A percentile compares a stretch with the other conserved stretches of the same genome.
phyloP scores from a whole-genome alignment of 495 filamentous ascomycete species.

The Lophium mytilinum region DNA sequence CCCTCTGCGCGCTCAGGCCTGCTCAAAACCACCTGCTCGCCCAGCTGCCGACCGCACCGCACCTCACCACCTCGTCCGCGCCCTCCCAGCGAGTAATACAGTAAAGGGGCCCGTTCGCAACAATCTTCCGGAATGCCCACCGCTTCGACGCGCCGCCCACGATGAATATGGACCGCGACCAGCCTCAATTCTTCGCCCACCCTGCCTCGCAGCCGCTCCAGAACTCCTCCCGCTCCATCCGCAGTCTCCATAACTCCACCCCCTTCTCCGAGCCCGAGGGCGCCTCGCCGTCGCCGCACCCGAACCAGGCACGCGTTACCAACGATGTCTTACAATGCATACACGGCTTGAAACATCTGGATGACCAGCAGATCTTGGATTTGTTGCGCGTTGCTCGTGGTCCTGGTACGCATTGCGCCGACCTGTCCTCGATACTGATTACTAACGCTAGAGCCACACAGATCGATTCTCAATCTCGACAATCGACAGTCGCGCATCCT shows the following conservation, averaged over 20 bases:
- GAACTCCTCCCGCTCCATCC: constrained; percentile 23
- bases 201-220: constrained; percentile 14
- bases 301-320: constrained; percentile 14
- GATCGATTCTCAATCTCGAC: constrained; percentile 24
- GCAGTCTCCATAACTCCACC: constrained; percentile 20
- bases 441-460: constrained; percentile 11
- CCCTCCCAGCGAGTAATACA: no score
- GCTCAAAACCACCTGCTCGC: not conserved
- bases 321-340: constrained; percentile 23
- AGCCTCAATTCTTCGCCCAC: constrained; percentile 20
- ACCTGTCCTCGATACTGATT: constrained; percentile 2
- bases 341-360: constrained; percentile 23
- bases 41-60: not conserved
- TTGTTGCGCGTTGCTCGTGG: constrained; percentile 20
- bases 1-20: not conserved
- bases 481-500: constrained; percentile 17
- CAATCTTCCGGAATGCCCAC: constrained; percentile 23
- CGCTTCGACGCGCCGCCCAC: constrained; percentile 2
- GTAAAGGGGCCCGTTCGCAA: constrained; percentile 5
- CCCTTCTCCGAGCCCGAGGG: constrained; percentile 23
- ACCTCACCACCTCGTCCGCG: constrained; percentile 1
- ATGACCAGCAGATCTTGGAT: constrained; percentile 22
- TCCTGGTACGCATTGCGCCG: constrained; percentile 13
- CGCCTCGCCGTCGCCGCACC: constrained; percentile 21
- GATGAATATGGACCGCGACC: constrained; percentile 24